These are phyloP conservation scores for Argentina anserina DNA, from an alignment of 306 rosid species.

Conservation along the genomic window DNA sequence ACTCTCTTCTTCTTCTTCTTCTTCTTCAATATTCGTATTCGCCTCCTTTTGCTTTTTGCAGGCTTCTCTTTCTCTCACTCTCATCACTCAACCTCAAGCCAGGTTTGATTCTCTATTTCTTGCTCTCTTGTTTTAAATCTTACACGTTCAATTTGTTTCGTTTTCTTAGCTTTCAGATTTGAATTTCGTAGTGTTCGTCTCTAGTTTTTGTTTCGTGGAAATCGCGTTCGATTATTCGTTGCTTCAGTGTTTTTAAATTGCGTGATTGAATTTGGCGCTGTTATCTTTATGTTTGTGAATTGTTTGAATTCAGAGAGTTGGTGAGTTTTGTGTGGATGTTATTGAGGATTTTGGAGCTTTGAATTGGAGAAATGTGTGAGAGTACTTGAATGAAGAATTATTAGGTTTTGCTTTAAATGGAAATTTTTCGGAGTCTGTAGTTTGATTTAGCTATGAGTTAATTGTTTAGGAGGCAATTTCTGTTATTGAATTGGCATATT, in stretches of 20 bases:
- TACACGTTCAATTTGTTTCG: not conserved
- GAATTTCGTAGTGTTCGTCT: conserved; percentile 11
- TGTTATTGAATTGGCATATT: not conserved
- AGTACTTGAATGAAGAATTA: not conserved
- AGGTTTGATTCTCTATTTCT: conserved; percentile 8
- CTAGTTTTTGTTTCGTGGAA: not conserved
- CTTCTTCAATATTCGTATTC: conserved; percentile 14
- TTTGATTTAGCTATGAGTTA: not conserved
- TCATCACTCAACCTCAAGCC: not conserved
- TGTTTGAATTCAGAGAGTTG: not conserved
- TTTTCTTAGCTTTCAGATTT: conserved; percentile 6
- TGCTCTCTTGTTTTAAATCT: not conserved
- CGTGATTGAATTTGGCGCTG: not conserved
- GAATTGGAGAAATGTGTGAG: not conserved
- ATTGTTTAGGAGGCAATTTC: not conserved
- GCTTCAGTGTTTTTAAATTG: not conserved
- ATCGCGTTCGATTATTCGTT: not conserved
- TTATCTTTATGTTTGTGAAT: not conserved
- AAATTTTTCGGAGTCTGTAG: not conserved
- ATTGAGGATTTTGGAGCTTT: conserved; percentile 4
- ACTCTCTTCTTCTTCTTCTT: not conserved
- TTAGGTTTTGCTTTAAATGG: conserved; percentile 2
- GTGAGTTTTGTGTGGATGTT: not conserved
- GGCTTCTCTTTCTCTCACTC: conserved; percentile 9
- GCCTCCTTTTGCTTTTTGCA: conserved; percentile 13